These are phyloP conservation scores for Glaciozyma antarctica DNA, from an alignment of 768 basidiomycete genomes.

Conservation along the genomic window DNA sequence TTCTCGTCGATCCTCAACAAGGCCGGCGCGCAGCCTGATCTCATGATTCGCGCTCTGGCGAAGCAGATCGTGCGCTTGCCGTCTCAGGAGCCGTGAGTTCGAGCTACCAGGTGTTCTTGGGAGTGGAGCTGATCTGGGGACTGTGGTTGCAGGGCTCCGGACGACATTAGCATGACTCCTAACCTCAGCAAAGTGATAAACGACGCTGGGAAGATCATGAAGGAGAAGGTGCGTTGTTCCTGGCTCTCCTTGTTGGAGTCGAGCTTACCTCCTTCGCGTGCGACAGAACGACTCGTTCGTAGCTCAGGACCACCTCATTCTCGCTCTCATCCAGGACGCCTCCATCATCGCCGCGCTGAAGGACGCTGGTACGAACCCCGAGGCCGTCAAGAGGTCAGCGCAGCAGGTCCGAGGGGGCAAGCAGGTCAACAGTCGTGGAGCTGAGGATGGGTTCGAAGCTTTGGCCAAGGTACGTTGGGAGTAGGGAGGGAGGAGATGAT, in stretches of 20 bases:
- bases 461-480: constrained; percentile 51
- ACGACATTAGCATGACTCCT: constrained; percentile 59
- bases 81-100: constrained; percentile 54
- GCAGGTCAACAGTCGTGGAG: constrained; percentile 71
- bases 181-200: constrained; percentile 55
- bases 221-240: constrained; percentile 68
- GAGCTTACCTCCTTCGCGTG: no score
- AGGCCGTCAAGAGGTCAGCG: constrained; percentile 63
- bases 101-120: no score
- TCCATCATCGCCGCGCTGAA: constrained; percentile 61
- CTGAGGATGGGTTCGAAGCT: constrained; percentile 89
- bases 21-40: constrained; percentile 65
- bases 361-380: constrained; percentile 57
- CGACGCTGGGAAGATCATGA: constrained; percentile 66
- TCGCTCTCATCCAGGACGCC: constrained; percentile 68
- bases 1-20: constrained; percentile 24
- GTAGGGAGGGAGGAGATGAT: not conserved
- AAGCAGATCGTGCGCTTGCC: constrained; percentile 71
- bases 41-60: constrained; percentile 62
- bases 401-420: constrained; percentile 67
- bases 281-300: constrained; percentile 72
- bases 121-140: no score
- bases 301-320: constrained; percentile 82
- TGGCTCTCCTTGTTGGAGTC: not conserved
- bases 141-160: constrained; percentile 44